Base-by-base conservation (phyloP, 2,329 filamentous ascomycete genomes). In the Didymella arachidicola region DNA sequence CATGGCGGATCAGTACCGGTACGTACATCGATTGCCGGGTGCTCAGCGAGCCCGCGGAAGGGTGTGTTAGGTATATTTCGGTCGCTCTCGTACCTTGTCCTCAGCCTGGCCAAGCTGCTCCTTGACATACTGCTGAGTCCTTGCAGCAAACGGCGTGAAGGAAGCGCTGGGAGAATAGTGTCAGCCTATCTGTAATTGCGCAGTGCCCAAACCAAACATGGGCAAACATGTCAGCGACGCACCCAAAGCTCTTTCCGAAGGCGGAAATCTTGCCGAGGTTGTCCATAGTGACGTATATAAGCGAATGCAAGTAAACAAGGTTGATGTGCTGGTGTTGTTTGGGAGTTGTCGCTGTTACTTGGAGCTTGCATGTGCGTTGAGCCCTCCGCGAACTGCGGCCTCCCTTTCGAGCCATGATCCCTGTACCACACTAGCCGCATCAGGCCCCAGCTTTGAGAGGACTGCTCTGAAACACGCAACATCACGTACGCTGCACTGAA, bases 101-200 rank as follows among this genome's bases (percentile, higher is more conserved):
- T 97, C 93, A 62, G 88, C 92, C 80, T 96, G 92, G 50, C 95
- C 95, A 62, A 98, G 87, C 82, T 97, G 93, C 81, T 99, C 95
- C 84, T 96, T 97, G 78, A 97, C 92, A 83, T 94, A 96, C 83
- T 99, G 95, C 79, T 96, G 92, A 57, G 93, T 97, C 75, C 94
- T 90, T 74, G 92, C 90, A 66, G 93, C 93, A 77, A 96, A 97
- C 34, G 95, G 95, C 66, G 92, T 93, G 80, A 98, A 91, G 70
- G 89, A 89, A 66, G 91, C 89, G 75, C 93, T 93, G 74, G 73
- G 87, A 77, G 82, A 67, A 68, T 76, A 69, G 73, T 75, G 75
- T 77, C 71, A 78, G 74, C 72, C 69, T 62, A 54, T 67, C 55
- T 59, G 39, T 47, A 64, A 52, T 60, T 67, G 61, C 50, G 61